Evolutionary conservation across 192 early-diverging fungal genomes (phyloP).

Genomic region (Coemansia sp.): DNA sequence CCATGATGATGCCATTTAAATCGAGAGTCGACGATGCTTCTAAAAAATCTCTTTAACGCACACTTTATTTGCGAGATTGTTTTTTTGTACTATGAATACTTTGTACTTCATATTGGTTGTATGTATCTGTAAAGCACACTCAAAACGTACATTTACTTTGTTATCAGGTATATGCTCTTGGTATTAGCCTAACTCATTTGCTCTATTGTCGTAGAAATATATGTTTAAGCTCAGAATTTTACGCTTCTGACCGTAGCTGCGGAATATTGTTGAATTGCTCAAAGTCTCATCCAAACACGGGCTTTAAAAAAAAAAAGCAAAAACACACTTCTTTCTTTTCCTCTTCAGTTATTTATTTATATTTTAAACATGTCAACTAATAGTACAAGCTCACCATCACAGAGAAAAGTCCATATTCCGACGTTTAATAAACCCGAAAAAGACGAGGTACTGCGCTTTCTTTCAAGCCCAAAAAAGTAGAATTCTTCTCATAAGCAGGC

Average conservation of each 20-base stretch:
- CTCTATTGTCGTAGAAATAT: too few relatives aligned
- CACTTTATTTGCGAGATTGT: neutral
- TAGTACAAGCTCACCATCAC: neutral
- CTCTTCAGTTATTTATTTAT: neutral
- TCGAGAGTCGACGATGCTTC: slow-evolving; percentile 3
- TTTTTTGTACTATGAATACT: slow-evolving; percentile 1
- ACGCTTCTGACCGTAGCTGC: too few relatives aligned
- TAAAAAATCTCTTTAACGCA: slow-evolving; percentile 3
- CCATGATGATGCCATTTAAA: slow-evolving; percentile 37
- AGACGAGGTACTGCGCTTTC: neutral
- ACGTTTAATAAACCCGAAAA: neutral
- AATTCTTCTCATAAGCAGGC: too few relatives aligned
- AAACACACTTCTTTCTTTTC: neutral
- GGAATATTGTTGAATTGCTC: too few relatives aligned
- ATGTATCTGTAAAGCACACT: slow-evolving; percentile 90
- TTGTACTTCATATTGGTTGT: slow-evolving; percentile 92
- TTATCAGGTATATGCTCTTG: too few relatives aligned
- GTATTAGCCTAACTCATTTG: too few relatives aligned
- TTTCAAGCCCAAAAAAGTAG: neutral
- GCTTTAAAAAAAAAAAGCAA: too few relatives aligned
- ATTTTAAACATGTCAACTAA: slow-evolving; percentile 4
- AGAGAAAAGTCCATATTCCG: neutral
- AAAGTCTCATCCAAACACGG: too few relatives aligned
- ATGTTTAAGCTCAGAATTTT: too few relatives aligned
- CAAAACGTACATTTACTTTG: too few relatives aligned